These are phyloP conservation scores for Narthecium ossifragum DNA, from an alignment of 106 monocot species.

Conservation along the genomic window DNA sequence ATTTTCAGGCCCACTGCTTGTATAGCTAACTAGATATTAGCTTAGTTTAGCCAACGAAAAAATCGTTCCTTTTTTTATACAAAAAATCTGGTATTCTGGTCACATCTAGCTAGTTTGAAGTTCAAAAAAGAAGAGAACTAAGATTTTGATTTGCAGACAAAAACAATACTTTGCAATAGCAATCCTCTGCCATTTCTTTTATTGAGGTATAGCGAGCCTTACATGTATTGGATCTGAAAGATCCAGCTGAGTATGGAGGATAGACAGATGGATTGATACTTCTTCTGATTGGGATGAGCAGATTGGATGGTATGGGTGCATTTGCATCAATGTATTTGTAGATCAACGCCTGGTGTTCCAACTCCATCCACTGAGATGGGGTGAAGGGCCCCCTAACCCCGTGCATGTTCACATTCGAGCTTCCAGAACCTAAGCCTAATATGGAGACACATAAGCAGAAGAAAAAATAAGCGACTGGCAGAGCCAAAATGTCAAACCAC, in stretches of 20 bases:
- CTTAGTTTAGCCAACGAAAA: too few species aligned
- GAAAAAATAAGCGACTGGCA: background rate
- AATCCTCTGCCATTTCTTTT: too few species aligned
- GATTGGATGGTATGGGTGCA: conserved; percentile 50
- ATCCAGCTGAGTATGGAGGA: conserved; percentile 35
- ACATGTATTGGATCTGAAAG: conserved; percentile 41
- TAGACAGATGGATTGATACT: conserved; percentile 41
- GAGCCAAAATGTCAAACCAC: background rate
- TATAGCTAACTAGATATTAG: too few species aligned
- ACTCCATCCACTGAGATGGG: conserved; percentile 92
- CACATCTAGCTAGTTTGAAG: too few species aligned
- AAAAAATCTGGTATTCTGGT: too few species aligned
- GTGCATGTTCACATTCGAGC: conserved; percentile 40
- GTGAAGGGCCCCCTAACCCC: conserved; percentile 62
- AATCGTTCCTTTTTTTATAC: too few species aligned
- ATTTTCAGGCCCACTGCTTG: too few species aligned
- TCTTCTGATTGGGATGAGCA: conserved; percentile 60
- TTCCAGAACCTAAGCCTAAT: conserved; percentile 28
- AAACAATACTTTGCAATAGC: too few species aligned
- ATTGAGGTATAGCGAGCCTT: conserved; percentile 11
- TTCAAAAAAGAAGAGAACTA: too few species aligned
- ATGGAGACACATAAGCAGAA: background rate
- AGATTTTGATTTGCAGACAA: too few species aligned
- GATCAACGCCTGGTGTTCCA: conserved; percentile 82
- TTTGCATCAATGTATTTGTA: conserved; percentile 71